Conservation (phyloP, 106 monocot species). For the Chionographis japonica region DNA sequence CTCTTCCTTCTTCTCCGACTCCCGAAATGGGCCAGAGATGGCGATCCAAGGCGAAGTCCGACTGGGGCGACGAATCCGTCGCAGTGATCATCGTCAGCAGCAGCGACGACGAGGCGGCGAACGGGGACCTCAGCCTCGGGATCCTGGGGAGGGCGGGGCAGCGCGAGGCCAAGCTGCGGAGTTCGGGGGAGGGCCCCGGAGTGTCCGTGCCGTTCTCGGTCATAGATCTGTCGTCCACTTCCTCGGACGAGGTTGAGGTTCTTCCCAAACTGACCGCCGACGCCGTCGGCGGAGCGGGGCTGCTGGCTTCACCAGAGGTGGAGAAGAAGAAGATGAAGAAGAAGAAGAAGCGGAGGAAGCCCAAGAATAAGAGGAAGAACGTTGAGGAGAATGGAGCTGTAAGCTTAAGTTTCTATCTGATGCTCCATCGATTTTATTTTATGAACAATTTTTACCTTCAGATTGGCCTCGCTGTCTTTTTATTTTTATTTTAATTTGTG, state of each 20-base stretch:
- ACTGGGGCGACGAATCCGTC: not conserved
- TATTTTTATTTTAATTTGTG: no score
- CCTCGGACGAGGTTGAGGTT: conserved; percentile 18
- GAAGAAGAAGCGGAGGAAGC: conserved; percentile 8
- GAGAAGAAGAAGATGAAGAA: conserved; percentile 25
- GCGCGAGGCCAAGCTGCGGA: conserved; percentile 21
- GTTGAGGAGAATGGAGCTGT: conserved; percentile 13
- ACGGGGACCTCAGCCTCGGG: conserved; percentile 62
- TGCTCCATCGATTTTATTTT: no score
- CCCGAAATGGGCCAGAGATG: no score
- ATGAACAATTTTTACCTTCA: no score
- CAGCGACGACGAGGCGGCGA: conserved; percentile 84
- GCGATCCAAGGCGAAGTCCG: no score
- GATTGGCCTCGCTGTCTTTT: no score
- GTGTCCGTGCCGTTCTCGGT: not conserved
- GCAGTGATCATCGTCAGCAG: conserved; percentile 30
- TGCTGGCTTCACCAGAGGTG: not conserved
- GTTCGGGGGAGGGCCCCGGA: conserved; percentile 6
- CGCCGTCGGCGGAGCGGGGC: not conserved
- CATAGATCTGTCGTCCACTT: conserved; percentile 1
- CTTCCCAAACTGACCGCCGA: not conserved
- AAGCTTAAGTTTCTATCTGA: not conserved
- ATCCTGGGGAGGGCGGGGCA: conserved; percentile 48
- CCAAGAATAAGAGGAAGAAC: no score
- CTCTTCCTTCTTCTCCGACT: no score